Percentiles rank a stretch among this genome's conserved stretches.
Evolutionary conservation across 2,329 filamentous ascomycete species (phyloP).

Genomic region (Ophiostoma ips): DNA sequence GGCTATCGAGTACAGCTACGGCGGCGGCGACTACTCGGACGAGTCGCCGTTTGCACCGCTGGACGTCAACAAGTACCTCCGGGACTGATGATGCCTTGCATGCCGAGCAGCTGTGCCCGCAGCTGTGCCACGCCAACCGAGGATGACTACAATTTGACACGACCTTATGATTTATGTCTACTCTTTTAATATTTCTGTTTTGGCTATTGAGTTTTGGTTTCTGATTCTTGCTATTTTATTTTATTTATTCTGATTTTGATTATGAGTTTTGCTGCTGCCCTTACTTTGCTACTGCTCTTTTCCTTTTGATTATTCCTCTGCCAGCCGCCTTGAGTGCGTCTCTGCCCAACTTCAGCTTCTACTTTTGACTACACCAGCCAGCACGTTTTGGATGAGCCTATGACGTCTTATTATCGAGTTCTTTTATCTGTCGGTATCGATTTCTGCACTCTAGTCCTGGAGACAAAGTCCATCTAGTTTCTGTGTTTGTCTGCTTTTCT

Average conservation of each 20-base stretch:
- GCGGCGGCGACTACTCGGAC: constrained; percentile 7
- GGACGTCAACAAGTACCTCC: not conserved
- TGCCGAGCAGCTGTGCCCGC: not conserved
- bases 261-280: too few species aligned
- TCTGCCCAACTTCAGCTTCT: not conserved
- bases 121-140: not conserved
- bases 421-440: not conserved
- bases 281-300: not conserved
- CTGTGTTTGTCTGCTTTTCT: too few species aligned
- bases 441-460: too few species aligned
- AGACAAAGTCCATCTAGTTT: too few species aligned
- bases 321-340: not conserved
- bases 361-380: not conserved
- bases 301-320: not conserved
- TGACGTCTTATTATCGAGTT: too few species aligned
- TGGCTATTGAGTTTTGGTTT: not conserved
- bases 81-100: not conserved
- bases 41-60: constrained; percentile 4
- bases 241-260: not conserved
- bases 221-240: not conserved
- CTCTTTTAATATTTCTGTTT: not conserved
- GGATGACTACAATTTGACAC: not conserved
- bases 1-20: constrained; percentile 13
- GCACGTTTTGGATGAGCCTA: constrained; percentile 3
- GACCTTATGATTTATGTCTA: not conserved